These are phyloP conservation scores for Mortierella antarctica DNA, from an alignment of 192 early-diverging fungal genomes.

Conservation along the genomic window DNA sequence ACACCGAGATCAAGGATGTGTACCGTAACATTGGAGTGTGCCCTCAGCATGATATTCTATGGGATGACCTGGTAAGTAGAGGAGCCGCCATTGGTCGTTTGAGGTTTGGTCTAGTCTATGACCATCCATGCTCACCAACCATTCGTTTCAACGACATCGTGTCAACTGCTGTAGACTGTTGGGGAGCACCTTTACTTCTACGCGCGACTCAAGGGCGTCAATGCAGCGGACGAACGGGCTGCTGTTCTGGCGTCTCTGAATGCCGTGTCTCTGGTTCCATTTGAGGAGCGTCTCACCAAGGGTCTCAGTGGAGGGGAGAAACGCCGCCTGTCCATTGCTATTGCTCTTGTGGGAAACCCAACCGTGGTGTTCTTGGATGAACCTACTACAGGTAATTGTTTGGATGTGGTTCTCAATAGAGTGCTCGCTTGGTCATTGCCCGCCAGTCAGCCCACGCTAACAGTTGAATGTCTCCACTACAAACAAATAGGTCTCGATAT, in stretches of 20 bases:
- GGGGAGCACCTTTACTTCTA: conserved; percentile 80
- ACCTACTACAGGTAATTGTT: conserved; percentile 66
- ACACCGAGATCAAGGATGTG: conserved; percentile 62
- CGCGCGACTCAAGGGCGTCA: conserved; percentile 74
- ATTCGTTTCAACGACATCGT: neutral
- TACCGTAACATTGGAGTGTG: conserved; percentile 77
- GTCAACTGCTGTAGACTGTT: conserved; percentile 56
- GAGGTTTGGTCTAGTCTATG: no score
- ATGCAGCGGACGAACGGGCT: conserved; percentile 52
- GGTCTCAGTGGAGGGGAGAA: conserved; percentile 83
- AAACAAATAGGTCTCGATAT: conserved; percentile 68
- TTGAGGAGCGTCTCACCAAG: conserved; percentile 66
- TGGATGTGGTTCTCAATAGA: no score
- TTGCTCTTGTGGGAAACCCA: conserved; percentile 76
- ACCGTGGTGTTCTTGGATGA: conserved; percentile 82
- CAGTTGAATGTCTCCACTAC: no score
- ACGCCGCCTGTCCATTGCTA: conserved; percentile 78
- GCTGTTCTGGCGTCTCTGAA: conserved; percentile 58
- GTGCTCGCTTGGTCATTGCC: no score
- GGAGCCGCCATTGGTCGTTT: neutral
- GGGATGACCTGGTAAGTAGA: conserved; percentile 68
- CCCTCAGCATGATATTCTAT: conserved; percentile 79
- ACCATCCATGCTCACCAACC: no score
- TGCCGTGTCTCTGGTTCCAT: conserved; percentile 64
- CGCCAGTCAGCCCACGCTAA: no score